Percentiles rank a stretch among this genome's conserved stretches.
phyloP scores from a whole-genome alignment of 805 yeast genomes.

The Starmerella ratchasimensis region DNA sequence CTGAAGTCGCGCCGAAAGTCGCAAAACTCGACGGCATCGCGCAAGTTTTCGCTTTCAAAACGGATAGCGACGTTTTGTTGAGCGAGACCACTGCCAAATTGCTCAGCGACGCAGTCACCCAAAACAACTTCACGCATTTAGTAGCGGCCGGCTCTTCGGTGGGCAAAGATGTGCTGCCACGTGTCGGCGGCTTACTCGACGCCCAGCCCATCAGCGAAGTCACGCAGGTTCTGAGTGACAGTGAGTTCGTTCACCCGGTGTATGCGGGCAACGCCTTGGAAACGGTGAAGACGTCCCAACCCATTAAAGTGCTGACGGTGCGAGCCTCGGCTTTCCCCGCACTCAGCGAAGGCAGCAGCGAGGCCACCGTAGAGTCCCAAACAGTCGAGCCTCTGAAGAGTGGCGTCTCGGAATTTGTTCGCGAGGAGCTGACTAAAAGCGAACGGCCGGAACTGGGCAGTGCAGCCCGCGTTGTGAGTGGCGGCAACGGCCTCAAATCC shows the following conservation, averaged over 20 bases:
- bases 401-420: slow-evolving; percentile 44
- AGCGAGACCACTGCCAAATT: slow-evolving; percentile 78
- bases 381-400: slow-evolving; percentile 11
- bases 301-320: slow-evolving; percentile 54
- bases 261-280: slow-evolving; percentile 91
- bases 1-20: slow-evolving; percentile 37
- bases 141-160: slow-evolving; percentile 72
- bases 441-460: slow-evolving; percentile 87
- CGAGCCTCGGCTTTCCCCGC: slow-evolving; percentile 69
- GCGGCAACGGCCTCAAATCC: slow-evolving; percentile 87
- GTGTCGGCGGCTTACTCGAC: slow-evolving; percentile 74
- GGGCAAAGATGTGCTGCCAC: slow-evolving; percentile 76
- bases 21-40: slow-evolving; percentile 40
- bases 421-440: slow-evolving; percentile 58
- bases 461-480: slow-evolving; percentile 70
- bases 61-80: slow-evolving; percentile 45
- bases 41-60: slow-evolving; percentile 45
- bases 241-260: slow-evolving; percentile 80
- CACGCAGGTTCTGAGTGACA: slow-evolving; percentile 46
- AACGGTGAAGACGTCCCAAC: slow-evolving; percentile 61
- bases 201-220: slow-evolving; percentile 82
- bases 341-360: slow-evolving; percentile 30
- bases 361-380: slow-evolving; percentile 30
- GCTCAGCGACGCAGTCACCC: slow-evolving; percentile 34
- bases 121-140: slow-evolving; percentile 47